Percentiles rank a stretch among this genome's conserved stretches.
These are phyloP conservation scores for Aspergillus fischeri DNA, from an alignment of 2,329 filamentous ascomycete genomes.

Conservation along the genomic window DNA sequence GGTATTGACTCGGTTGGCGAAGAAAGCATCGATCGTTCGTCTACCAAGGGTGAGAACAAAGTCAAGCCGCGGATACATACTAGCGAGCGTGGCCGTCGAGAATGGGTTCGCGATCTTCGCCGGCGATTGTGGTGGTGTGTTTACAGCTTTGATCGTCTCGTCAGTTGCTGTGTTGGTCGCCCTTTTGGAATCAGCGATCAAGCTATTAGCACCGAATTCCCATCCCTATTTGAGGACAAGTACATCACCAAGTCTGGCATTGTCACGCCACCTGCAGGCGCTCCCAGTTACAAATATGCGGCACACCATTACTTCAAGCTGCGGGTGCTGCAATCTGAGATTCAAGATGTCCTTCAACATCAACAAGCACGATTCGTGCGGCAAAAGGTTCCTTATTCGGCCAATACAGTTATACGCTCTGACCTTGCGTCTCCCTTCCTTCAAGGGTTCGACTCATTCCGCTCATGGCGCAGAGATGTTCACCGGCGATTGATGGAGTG, in stretches of 20 bases:
- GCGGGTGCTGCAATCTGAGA: slow-evolving; percentile 86
- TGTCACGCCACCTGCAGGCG: slow-evolving; percentile 54
- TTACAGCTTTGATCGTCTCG: slow-evolving; percentile 90
- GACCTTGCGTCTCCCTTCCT: slow-evolving; percentile 81
- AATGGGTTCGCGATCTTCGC: slow-evolving; percentile 82
- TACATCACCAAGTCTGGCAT: slow-evolving; percentile 82
- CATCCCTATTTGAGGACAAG: slow-evolving; percentile 79
- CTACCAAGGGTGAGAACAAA: slow-evolving; percentile 18
- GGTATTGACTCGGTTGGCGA: slow-evolving; percentile 52
- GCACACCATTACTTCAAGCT: slow-evolving; percentile 90
- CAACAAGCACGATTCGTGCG: slow-evolving; percentile 80
- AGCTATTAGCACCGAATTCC: slow-evolving; percentile 92
- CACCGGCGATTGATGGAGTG: slow-evolving; percentile 78
- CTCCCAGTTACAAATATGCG: slow-evolving; percentile 83
- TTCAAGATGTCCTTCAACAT: slow-evolving; percentile 87
- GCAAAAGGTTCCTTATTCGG: slow-evolving; percentile 58
- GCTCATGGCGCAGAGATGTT: slow-evolving; percentile 83
- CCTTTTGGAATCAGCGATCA: slow-evolving; percentile 96
- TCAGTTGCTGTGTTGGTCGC: slow-evolving; percentile 87
- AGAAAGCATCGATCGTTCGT: slow-evolving; percentile 24
- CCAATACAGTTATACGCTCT: slow-evolving; percentile 71
- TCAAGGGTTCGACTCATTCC: slow-evolving; percentile 76
- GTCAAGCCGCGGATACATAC: slow-evolving; percentile 41
- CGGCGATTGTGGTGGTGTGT: slow-evolving; percentile 95
- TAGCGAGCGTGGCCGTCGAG: slow-evolving; percentile 62